Evolutionary conservation across 2,329 filamentous ascomycete genomes (phyloP).

Genomic region (Aspergillus sp.): DNA sequence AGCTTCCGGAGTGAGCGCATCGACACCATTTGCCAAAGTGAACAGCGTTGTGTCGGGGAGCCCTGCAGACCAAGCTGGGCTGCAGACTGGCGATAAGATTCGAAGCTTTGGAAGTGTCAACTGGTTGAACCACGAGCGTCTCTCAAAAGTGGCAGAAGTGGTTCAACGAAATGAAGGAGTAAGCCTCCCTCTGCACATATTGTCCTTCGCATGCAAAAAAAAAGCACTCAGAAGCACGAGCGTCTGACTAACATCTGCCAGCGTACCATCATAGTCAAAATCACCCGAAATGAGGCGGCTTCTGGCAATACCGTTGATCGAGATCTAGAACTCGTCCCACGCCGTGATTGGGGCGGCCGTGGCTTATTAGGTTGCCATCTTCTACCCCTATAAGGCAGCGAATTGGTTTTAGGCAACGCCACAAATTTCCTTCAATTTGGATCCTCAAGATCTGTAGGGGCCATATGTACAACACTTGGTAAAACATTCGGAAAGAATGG

Average conservation of each 20-base stretch:
- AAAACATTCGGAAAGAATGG: slow-evolving; percentile 11
- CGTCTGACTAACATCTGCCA: slow-evolving; percentile 40
- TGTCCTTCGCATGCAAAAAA: background rate
- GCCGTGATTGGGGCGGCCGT: slow-evolving; percentile 84
- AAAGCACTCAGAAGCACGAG: background rate
- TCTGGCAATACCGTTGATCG: slow-evolving; percentile 58
- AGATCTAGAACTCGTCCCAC: slow-evolving; percentile 73
- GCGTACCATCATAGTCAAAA: slow-evolving; percentile 72
- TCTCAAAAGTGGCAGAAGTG: slow-evolving; percentile 84
- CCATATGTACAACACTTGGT: background rate
- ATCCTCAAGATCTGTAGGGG: background rate
- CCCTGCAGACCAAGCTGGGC: slow-evolving; percentile 80
- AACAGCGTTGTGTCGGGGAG: slow-evolving; percentile 79
- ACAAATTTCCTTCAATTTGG: background rate
- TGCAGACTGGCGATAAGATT: slow-evolving; percentile 80
- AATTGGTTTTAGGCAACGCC: background rate
- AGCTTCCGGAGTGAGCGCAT: slow-evolving; percentile 50
- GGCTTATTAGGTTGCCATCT: slow-evolving; percentile 91
- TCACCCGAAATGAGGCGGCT: slow-evolving; percentile 55
- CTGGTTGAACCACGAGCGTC: slow-evolving; percentile 80
- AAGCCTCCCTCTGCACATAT: slow-evolving; percentile 43
- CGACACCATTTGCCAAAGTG: slow-evolving; percentile 79
- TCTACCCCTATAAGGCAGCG: slow-evolving; percentile 67
- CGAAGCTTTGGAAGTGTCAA: slow-evolving; percentile 85
- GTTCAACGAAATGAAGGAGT: slow-evolving; percentile 90